Percentiles rank a stretch among this genome's conserved stretches.
Evolutionary conservation across 805 yeast genomes (phyloP).

Genomic region (Metschnikowia amazonensis): DNA sequence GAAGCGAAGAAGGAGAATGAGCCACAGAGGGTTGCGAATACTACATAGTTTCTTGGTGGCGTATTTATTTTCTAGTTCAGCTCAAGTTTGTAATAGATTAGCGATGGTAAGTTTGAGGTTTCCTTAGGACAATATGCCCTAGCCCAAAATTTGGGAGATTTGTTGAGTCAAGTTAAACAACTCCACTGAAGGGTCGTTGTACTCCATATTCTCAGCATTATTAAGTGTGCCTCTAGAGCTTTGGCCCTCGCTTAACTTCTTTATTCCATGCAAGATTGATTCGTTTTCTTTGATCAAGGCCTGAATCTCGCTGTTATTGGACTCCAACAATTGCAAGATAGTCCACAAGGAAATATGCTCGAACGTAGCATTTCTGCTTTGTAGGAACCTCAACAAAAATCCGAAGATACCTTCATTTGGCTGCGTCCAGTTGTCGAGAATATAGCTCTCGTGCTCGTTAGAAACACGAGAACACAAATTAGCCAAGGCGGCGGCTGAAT

Average conservation of each 20-base stretch:
- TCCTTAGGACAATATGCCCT: background rate
- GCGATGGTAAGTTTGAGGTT: background rate
- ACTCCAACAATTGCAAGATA: slow-evolving; percentile 84
- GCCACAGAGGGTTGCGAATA: background rate
- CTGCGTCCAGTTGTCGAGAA: slow-evolving; percentile 70
- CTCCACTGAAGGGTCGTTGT: slow-evolving; percentile 61
- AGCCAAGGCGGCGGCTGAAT: slow-evolving; percentile 97
- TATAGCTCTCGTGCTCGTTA: slow-evolving; percentile 68
- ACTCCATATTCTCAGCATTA: slow-evolving; percentile 31
- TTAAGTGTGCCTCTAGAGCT: slow-evolving; percentile 16
- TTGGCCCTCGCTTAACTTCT: slow-evolving; percentile 41
- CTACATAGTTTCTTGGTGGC: slow-evolving; percentile 1
- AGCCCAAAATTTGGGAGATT: slow-evolving; percentile 52
- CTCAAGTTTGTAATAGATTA: background rate
- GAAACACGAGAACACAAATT: slow-evolving; percentile 85
- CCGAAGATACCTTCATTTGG: slow-evolving; percentile 86
- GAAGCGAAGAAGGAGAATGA: background rate
- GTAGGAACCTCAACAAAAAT: slow-evolving; percentile 75
- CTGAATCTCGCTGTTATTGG: slow-evolving; percentile 65
- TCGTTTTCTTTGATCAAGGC: slow-evolving; percentile 52
- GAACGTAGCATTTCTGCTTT: slow-evolving; percentile 84
- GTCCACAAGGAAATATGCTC: slow-evolving; percentile 99
- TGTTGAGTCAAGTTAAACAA: slow-evolving; percentile 65
- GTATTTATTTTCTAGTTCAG: slow-evolving; percentile 1
- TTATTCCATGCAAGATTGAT: slow-evolving; percentile 52